Base-by-base conservation (phyloP, 2,329 filamentous ascomycete species). In the Raffaelea deltoideospora region DNA sequence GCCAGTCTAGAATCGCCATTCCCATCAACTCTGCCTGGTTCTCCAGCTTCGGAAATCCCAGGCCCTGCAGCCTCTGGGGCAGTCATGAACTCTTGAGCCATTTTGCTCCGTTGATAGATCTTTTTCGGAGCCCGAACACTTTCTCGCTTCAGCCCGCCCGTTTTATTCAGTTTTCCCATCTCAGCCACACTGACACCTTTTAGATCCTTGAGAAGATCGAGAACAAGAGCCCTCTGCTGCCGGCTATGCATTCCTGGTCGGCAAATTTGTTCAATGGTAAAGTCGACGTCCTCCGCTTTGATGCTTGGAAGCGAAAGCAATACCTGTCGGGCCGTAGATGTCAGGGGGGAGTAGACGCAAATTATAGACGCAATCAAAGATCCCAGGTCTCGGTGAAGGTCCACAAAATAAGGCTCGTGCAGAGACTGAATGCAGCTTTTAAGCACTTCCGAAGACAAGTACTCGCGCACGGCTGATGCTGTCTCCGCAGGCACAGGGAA, bases 351-450 rank as follows among this genome's bases (percentile, higher is more conserved):
- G 53, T 94, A 94, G 42, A 81, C 71, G 9, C 79, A 69, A 48
- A 94, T 67, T 42, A 96, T 90, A 4, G 78, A 72, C 0, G 87
- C 87, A 43, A 98, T 94, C 27, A 96, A 66, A 18, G 77, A 72
- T 1, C 86, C 88, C 18, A 98, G 68, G 35, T 98, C 87, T 53
- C 87, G 88, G 50, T 98, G 90, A 43, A 92, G 73, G 47, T 98
- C 90, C 24, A 95, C 87, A 56, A 96, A 98, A 56, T 96, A 95
- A 0, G 85, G 79, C 47, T 98, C 90, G 57, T 96, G 83, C 35
- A 98, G 74, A 2, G 83, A 92, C 2, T 79, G 83, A 53, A 95
- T 83, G 50, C 82, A 88, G 0, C 86, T 85, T 60, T 87, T 84
- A 34, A 98, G 70, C 3, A 96, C 84, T 46, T 94, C 82, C 5